Evolutionary conservation across 2,329 filamentous ascomycete species (phyloP).

Genomic region (Paramyrothecium sp.): DNA sequence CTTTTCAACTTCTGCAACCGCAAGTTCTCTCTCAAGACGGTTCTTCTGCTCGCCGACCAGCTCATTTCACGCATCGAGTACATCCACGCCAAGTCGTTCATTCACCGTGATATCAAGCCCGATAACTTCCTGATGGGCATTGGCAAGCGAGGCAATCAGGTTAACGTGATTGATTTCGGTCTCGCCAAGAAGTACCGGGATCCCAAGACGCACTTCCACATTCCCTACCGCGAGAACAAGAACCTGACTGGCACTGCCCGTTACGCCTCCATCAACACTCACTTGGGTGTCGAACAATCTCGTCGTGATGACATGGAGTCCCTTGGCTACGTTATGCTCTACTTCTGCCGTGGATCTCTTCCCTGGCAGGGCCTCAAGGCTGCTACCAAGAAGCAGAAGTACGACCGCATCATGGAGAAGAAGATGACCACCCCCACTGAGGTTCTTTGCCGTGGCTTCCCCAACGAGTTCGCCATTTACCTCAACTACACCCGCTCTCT

Average conservation of each 20-base stretch:
- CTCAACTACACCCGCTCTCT: conserved; percentile 98
- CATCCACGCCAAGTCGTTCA: conserved; percentile 99
- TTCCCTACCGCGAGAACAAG: conserved; percentile 99
- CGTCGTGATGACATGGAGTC: conserved; percentile 99
- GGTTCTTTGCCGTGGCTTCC: conserved; percentile 97
- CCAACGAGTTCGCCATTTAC: conserved; percentile 99
- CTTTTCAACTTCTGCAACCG: conserved; percentile 99
- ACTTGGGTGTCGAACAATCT: conserved; percentile 97
- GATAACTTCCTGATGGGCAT: conserved; percentile 99
- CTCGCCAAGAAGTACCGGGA: conserved; percentile 99
- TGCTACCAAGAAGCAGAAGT: conserved; percentile 99
- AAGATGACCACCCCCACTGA: conserved; percentile 99
- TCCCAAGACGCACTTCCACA: conserved; percentile 99
- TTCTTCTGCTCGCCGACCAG: conserved; percentile 93
- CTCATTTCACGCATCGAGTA: conserved; percentile 99
- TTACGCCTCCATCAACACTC: conserved; percentile 98
- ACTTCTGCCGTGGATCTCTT: conserved; percentile 98
- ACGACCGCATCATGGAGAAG: conserved; percentile 99
- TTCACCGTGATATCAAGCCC: conserved; percentile 99
- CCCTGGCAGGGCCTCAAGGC: conserved; percentile 99
- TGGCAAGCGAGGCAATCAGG: conserved; percentile 97
- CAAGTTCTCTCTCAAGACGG: conserved; percentile 98
- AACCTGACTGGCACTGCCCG: conserved; percentile 98
- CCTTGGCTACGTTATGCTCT: conserved; percentile 98
- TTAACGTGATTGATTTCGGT: conserved; percentile 99